Evolutionary conservation across 441 rosid species (phyloP), one percentile per base, ranked within the genome.

Genomic region (Euphorbia celastroides): DNA sequence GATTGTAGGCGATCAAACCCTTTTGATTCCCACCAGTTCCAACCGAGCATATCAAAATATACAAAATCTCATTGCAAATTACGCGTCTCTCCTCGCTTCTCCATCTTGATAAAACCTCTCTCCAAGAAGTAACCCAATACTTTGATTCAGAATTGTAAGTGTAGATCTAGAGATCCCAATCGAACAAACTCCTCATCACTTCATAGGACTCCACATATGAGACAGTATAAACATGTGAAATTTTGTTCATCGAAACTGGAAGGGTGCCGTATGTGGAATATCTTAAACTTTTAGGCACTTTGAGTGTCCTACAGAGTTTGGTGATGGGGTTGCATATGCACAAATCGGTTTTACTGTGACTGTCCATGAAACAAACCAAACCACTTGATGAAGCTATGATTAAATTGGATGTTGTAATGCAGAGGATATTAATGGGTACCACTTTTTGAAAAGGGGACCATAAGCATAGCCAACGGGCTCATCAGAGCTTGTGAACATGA

Each of bases 61-160:
- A 91, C 22, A 93, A 64, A 38, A 86, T 76, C 38, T 84, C 84
- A 56, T 81, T 78, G 41, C 96, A 89, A 48, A 91, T 86, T 60
- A 88, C 87, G 69, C 99, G 84, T 69, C 88, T 97, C 73, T 88
- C 82, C n/a, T 97, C 99, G 60, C 89, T 91, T 79, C 97, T 89
- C 99, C 97, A 93, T 55, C 99, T 97, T 2, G 81, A 78, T 50
- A 93, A 76, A 41, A 91, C 89, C 78, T 91, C 97, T 0, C 78
- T 77, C 62, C 78, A 71, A 2, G 76, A 76, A 23, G 88, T 79
- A 2, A 65, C 66, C 99, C 99, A 93, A 26, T 69, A 71, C 90
- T 69, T 83, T 16, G 89, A 77, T 52, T 85, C 89, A 0, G 97
- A 93, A 72, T 82, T 72, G 70, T 91, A 93, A 5, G 79, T 66